Base-by-base conservation (phyloP, 352 stramenopile species). In the Globisporangium polare region DNA sequence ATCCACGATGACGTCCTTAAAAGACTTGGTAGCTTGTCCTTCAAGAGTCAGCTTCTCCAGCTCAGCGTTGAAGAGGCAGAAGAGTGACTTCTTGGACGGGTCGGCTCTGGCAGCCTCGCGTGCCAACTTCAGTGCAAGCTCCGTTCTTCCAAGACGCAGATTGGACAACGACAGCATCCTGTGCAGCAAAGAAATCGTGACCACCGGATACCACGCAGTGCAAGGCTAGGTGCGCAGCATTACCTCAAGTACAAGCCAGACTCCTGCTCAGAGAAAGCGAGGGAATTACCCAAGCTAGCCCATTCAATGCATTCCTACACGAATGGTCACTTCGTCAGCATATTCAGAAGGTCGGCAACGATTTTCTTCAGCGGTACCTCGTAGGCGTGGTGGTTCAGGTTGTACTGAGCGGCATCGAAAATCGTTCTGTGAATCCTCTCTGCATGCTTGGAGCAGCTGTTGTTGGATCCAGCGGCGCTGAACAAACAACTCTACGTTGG, bases 81-180 rank as follows among this genome's bases (percentile, higher is more conserved):
- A 80, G 0, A 90, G 41, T 8, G 80, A 93, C 53, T 79, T 73
- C 46, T 89, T 90, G 1, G 78, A 85, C 33, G 65, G 51, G 27
- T 91, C 79, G n/a, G 51, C 46, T n/a, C 35, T 39, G 42, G 76
- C 63, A 42, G 84, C 84, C 59, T 86, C 69, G 31, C 77, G 39
- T 12, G 81, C 80, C 73, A 66, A 88, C 6, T 71, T 60, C 5
- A 60, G 47, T 27, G 77, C 81, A 52, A 74, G 68, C 29, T 60
- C 49, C 35, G 50, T 20, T 6, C 58, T 65, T 9, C 66, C 68
- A n/a, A 86, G 43, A 31, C 83, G 72, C 9, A 89, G 58, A 24
- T 47, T 73, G 31, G 68, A 74, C 43, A 70, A 55, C 45, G 75
- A 81, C 10, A 78, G 64, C 2, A 62, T 65, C 33, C 77, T 84